These are phyloP conservation scores for Zopfia rhizophila DNA, from an alignment of 2,329 filamentous ascomycete species.

Conservation along the genomic window DNA sequence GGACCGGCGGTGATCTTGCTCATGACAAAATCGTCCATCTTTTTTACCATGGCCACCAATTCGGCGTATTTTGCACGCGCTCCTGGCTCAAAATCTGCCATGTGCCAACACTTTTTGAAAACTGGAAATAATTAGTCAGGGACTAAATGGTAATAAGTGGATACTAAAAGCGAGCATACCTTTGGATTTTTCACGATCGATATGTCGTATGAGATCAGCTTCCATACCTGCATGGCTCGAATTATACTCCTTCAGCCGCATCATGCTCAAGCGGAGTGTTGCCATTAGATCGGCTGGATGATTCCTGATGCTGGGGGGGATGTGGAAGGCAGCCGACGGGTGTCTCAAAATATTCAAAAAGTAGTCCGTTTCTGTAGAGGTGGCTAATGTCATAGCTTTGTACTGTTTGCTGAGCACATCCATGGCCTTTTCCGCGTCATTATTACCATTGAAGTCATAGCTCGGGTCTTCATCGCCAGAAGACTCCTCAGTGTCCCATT, in stretches of 20 bases:
- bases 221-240: conserved; percentile 19
- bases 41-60: conserved; percentile 48
- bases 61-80: conserved; percentile 52
- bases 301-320: conserved; percentile 24
- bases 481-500: conserved; percentile 21
- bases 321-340: conserved; percentile 8
- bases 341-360: conserved; percentile 27
- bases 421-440: conserved; percentile 20
- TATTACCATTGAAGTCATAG: conserved; percentile 8
- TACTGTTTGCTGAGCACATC: conserved; percentile 21
- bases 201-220: conserved; percentile 40
- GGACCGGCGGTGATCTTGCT: conserved; percentile 24
- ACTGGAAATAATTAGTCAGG: too few relatives aligned
- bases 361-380: conserved; percentile 18
- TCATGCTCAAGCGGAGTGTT: conserved; percentile 23
- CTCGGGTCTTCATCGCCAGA: conserved; percentile 12
- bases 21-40: conserved; percentile 36
- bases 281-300: conserved; percentile 26
- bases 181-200: conserved; percentile 50
- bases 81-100: conserved; percentile 56
- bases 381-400: not conserved
- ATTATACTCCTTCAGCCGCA: conserved; percentile 24
- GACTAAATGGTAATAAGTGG: too few relatives aligned
- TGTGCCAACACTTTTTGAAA: conserved; percentile 59
- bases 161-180: conserved; percentile 28